Percentiles rank a stretch among this genome's conserved stretches.
Conservation (phyloP, 169 alveolate genomes). For the Eimeria praecox region DNA sequence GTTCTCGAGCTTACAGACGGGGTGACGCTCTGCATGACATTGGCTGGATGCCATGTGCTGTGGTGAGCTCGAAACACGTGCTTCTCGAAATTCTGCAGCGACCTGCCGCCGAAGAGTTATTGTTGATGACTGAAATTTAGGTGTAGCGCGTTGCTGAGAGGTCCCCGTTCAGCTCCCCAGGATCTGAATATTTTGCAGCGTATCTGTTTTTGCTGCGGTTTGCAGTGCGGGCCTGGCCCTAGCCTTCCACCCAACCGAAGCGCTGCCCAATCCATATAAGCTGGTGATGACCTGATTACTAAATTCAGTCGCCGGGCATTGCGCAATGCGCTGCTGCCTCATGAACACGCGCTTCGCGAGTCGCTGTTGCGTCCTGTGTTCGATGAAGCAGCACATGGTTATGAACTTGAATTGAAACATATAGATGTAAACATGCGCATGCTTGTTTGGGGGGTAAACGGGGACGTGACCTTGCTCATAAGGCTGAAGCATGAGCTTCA, state of each 20-base stretch:
- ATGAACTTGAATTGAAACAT: neutral
- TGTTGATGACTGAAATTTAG: neutral
- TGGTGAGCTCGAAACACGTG: conserved; percentile 9
- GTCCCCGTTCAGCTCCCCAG: neutral
- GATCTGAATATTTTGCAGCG: neutral
- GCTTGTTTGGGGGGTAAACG: neutral
- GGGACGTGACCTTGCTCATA: neutral
- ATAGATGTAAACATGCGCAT: neutral
- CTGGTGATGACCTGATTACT: conserved; percentile 56
- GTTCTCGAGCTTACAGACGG: conserved; percentile 66
- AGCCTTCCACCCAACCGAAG: conserved; percentile 70
- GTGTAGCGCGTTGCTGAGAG: neutral
- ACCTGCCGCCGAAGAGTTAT: neutral
- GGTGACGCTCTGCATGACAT: conserved; percentile 45
- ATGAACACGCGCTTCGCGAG: neutral
- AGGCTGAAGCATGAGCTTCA: neutral
- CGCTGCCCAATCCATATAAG: conserved; percentile 69
- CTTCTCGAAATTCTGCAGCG: neutral
- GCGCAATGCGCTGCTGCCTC: neutral
- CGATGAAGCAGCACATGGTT: neutral
- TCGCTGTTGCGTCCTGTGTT: neutral
- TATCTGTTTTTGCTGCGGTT: neutral
- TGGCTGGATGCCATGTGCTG: conserved; percentile 72
- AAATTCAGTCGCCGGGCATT: neutral
- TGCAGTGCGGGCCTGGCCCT: conserved; percentile 65